Base-by-base conservation (phyloP, 1,284 basidiomycete genomes). In the Ganoderma resinaceum region DNA sequence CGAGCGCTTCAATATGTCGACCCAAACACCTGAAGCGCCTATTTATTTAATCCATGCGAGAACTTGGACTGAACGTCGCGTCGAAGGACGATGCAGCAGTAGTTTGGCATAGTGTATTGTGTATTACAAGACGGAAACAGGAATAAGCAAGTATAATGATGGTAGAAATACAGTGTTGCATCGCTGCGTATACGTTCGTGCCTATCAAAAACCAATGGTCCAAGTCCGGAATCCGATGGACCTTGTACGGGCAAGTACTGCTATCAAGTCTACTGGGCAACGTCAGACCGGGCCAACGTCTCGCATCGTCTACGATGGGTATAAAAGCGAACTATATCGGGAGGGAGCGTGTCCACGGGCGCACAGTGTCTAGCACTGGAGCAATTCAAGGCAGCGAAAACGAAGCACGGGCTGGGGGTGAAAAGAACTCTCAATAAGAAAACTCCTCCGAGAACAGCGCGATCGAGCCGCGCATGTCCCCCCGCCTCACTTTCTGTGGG, bases 361-460 rank as follows among this genome's bases (percentile, higher is more conserved):
- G 23, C 46, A 49, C 23, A 23, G 12, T 26, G n/a, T n/a, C n/a
- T n/a, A n/a, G n/a, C n/a, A n/a, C n/a, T n/a, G n/a, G n/a, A n/a
- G n/a, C n/a, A n/a, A n/a, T n/a, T n/a, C n/a, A n/a, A n/a, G n/a
- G n/a, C n/a, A n/a, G n/a, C n/a, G n/a, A n/a, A n/a, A n/a, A n/a
- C n/a, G 9, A 26, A 49, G 3, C n/a, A 26, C 26, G 3, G 1
- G 46, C 23, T 12, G 23, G 23, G 23, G 26, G 2, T 3, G 23
- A 26, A 5, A 11, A 9, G 37, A 40, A 14, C 37, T 8, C 63
- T 72, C 74, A 89, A 71, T 86, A 89, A 72, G 89, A 87, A 75
- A 91, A 92, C 73, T 93, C 90, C 76, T 93, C 91, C 3, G 88
- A 87, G 53, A 90, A 84, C 64, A 92, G 83, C 38, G 86, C 81